A percentile compares a stretch with the other conserved stretches of the same genome.
Evolutionary conservation across 2,329 filamentous ascomycete species (phyloP).

Genomic region (Talaromyces sp.): DNA sequence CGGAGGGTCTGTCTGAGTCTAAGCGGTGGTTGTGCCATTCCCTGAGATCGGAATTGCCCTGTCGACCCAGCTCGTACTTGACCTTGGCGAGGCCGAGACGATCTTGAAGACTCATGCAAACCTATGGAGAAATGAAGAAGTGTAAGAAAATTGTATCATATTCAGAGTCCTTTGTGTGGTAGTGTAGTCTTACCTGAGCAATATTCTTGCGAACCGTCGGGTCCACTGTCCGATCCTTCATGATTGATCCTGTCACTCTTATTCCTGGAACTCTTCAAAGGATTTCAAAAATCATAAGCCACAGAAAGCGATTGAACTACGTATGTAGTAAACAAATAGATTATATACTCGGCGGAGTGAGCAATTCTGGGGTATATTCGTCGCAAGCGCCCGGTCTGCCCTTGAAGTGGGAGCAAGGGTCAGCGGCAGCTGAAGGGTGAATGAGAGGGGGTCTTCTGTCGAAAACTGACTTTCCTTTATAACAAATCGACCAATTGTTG

Average conservation of each 20-base stretch:
- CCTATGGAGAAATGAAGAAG: conserved; percentile 51
- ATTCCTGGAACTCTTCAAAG: background rate
- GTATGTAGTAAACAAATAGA: background rate
- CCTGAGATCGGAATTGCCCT: conserved; percentile 77
- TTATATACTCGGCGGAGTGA: background rate
- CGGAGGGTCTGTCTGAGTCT: conserved; percentile 69
- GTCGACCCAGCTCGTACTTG: conserved; percentile 94
- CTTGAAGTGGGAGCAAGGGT: conserved; percentile 9
- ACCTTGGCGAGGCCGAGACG: conserved; percentile 92
- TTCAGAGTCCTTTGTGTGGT: background rate
- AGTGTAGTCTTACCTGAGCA: conserved; percentile 12
- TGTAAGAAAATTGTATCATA: conserved; percentile 19
- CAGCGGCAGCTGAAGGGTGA: background rate
- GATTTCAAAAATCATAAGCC: background rate
- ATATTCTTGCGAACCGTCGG: conserved; percentile 10
- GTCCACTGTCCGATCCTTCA: conserved; percentile 3
- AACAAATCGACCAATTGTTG: background rate
- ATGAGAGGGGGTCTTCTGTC: background rate
- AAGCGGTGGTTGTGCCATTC: conserved; percentile 70
- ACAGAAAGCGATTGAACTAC: background rate
- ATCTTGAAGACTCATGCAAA: conserved; percentile 87
- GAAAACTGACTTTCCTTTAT: background rate
- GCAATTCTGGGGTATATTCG: background rate
- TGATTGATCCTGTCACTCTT: background rate
- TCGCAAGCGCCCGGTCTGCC: background rate